Percentiles rank a stretch among this genome's conserved stretches.
phyloP scores from a whole-genome alignment of 352 stramenopile genomes.

The Globisporangium ultimum region DNA sequence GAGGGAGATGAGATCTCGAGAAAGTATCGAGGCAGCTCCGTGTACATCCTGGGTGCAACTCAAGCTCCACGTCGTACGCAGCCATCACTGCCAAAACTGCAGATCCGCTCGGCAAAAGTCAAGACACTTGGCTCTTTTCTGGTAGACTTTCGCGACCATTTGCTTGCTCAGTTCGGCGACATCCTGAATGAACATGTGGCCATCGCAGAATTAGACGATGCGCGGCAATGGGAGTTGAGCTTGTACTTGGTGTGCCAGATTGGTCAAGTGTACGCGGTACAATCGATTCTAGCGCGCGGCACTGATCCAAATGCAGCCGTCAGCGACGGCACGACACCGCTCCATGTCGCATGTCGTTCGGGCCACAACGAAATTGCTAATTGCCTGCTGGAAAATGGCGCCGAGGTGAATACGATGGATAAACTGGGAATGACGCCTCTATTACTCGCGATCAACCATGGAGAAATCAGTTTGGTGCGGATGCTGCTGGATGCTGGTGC shows the following conservation, averaged over 20 bases:
- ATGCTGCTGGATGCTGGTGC: slow-evolving; percentile 43
- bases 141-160: slow-evolving; percentile 43
- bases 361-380: slow-evolving; percentile 44
- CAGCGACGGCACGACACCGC: slow-evolving; percentile 31
- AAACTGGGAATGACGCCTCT: slow-evolving; percentile 43
- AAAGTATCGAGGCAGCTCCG: slow-evolving; percentile 9
- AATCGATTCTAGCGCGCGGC: slow-evolving; percentile 38
- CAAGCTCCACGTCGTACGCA: slow-evolving; percentile 8
- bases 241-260: slow-evolving; percentile 50
- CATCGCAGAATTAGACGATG: slow-evolving; percentile 15
- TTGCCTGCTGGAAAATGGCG: slow-evolving; percentile 39
- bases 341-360: slow-evolving; percentile 44
- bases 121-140: slow-evolving; percentile 38
- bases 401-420: slow-evolving; percentile 39
- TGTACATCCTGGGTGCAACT: slow-evolving; percentile 10
- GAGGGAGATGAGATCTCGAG: slow-evolving; percentile 8
- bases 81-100: slow-evolving; percentile 33
- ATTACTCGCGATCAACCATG: slow-evolving; percentile 44
- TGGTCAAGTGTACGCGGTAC: slow-evolving; percentile 40
- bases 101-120: slow-evolving; percentile 26
- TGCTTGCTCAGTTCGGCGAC: slow-evolving; percentile 32
- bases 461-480: slow-evolving; percentile 38
- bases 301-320: slow-evolving; percentile 38
- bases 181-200: slow-evolving; percentile 2
- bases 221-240: slow-evolving; percentile 47